Evolutionary conservation across 1,139 yeast species (phyloP), one percentile per base, ranked within the genome.

Genomic region (Yamadazyma triangularis): DNA sequence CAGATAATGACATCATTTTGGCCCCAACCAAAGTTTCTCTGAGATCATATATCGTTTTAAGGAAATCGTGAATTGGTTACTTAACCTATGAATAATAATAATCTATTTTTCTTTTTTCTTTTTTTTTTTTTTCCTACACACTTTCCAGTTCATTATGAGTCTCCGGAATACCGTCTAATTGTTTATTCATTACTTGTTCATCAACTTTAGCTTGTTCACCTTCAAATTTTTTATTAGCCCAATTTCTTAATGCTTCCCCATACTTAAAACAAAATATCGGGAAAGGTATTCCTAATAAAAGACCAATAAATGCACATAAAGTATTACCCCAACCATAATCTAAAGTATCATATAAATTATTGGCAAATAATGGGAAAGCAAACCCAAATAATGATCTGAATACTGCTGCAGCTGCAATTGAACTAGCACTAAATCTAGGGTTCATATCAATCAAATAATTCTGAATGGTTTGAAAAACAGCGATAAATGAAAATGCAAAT

Each of bases 251-350:
- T 18, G 57, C 52, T 43, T 77, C 80, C 9, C 86, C 86, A 34
- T 73, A 70, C 32, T 62, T 53, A 31, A 69, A 61, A 25, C 80
- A 75, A 35, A 76, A 63, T 11, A 77, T 43, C 3, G 86, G 85
- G 57, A 77, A 78, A 4, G 83, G 85, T 5, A 79, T 55, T 5
- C 86, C 86, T 27, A 79, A 58, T 1, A 61, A 68, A 21, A 77
- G 45, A 8, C 72, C 78, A 28, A 77, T 54, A 23, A 77, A 57
- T 0, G 73, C 85, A 48, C 78, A 73, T 45, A 79, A 49, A 0
- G 83, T 72, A 42, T 75, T 75, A 12, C 82, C 81, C 85, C 85
- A 78, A 5, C 84, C 86, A 41, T 76, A 77, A 18, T 77, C 73
- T 19, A 71, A 46, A 15, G 36, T 50, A 15, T 42, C 55, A 41